These are phyloP conservation scores for Onygenales sp. DNA, from an alignment of 2,329 filamentous ascomycete genomes.

Conservation along the genomic window DNA sequence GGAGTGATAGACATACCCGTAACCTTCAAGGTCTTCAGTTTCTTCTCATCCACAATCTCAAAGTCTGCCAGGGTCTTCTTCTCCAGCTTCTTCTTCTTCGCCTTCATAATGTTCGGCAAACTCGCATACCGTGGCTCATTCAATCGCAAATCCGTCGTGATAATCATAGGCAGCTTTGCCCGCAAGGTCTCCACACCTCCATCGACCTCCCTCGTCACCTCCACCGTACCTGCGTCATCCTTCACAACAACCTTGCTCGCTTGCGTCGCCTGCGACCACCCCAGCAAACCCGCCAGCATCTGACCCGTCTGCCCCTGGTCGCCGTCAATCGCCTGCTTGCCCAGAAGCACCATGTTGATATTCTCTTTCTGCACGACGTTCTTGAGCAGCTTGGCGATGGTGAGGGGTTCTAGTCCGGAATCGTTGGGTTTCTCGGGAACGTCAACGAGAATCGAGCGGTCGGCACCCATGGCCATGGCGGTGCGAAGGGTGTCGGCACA, in stretches of 20 bases:
- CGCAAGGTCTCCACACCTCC: slow-evolving; percentile 85
- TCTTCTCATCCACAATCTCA: slow-evolving; percentile 62
- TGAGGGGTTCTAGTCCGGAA: slow-evolving; percentile 64
- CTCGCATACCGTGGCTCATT: slow-evolving; percentile 94
- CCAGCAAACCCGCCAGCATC: slow-evolving; percentile 88
- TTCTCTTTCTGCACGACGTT: slow-evolving; percentile 74
- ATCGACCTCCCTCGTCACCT: slow-evolving; percentile 86
- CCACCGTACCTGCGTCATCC: slow-evolving; percentile 57
- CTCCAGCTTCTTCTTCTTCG: slow-evolving; percentile 98
- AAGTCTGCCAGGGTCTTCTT: slow-evolving; percentile 83
- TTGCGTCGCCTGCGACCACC: slow-evolving; percentile 92
- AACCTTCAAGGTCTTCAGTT: slow-evolving; percentile 86
- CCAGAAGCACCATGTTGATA: slow-evolving; percentile 83
- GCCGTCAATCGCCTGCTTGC: slow-evolving; percentile 98
- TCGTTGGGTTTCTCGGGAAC: slow-evolving; percentile 55
- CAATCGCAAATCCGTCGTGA: slow-evolving; percentile 87
- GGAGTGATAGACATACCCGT: slow-evolving; percentile 46
- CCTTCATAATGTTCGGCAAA: slow-evolving; percentile 99
- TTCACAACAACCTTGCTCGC: slow-evolving; percentile 72
- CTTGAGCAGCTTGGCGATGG: slow-evolving; percentile 82
- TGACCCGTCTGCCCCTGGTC: slow-evolving; percentile 93
- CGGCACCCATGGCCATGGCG: slow-evolving; percentile 97
- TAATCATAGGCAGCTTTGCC: slow-evolving; percentile 79
- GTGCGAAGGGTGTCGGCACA: slow-evolving; percentile 81
- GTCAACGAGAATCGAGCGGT: slow-evolving; percentile 83